These are phyloP conservation scores for Biancaea sappan DNA, from an alignment of 306 rosid species.

Conservation along the genomic window DNA sequence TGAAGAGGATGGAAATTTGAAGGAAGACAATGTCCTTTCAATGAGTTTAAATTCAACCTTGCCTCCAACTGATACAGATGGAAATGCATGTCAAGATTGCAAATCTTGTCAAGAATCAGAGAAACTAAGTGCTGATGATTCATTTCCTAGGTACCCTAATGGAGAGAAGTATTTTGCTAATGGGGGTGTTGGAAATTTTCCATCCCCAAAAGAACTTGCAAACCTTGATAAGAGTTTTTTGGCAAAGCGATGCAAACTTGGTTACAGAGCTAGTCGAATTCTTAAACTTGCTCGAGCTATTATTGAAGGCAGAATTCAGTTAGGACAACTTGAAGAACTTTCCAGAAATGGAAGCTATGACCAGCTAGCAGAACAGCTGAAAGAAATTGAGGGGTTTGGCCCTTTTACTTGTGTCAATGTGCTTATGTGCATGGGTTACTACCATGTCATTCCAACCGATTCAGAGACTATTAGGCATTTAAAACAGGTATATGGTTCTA, in stretches of 20 bases:
- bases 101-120: slow-evolving; percentile 1
- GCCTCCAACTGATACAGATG: slow-evolving; percentile 28
- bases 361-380: slow-evolving; percentile 40
- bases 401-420: slow-evolving; percentile 58
- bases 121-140: slow-evolving; percentile 8
- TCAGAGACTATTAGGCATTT: slow-evolving; percentile 59
- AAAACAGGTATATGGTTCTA: slow-evolving; percentile 38
- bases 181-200: slow-evolving; percentile 45
- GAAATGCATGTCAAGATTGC: slow-evolving; percentile 5
- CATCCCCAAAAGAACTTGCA: slow-evolving; percentile 50
- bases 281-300: slow-evolving; percentile 48
- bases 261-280: slow-evolving; percentile 53
- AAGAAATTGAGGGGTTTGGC: slow-evolving; percentile 59
- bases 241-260: slow-evolving; percentile 54
- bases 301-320: slow-evolving; percentile 50
- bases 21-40: neutral
- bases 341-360: slow-evolving; percentile 40
- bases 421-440: slow-evolving; percentile 60
- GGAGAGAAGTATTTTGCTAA: slow-evolving; percentile 23
- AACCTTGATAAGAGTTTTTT: slow-evolving; percentile 45
- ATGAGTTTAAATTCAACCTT: neutral
- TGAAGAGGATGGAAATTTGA: slow-evolving; percentile 18
- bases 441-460: slow-evolving; percentile 57
- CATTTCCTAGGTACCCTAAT: neutral
- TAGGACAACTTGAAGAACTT: slow-evolving; percentile 47